Conservation (phyloP, 176 grass and related monocot genomes). For the Oryza brachyantha region DNA sequence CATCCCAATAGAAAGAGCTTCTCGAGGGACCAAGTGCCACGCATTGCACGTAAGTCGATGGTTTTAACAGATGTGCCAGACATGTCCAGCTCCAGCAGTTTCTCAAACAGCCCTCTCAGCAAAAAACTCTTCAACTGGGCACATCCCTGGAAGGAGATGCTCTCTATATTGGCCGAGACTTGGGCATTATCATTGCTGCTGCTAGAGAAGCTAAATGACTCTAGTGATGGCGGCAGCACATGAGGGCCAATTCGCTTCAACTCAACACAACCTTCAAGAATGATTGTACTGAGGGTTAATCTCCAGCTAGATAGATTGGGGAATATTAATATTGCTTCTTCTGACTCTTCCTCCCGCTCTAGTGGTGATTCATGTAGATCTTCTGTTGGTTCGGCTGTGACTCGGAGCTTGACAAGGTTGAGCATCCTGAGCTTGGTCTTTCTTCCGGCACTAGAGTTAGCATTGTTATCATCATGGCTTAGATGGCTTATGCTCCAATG, state of each 20-base stretch:
- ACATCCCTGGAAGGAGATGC: not conserved
- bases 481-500: not conserved
- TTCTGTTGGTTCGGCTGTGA: not conserved
- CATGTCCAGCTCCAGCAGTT: not conserved
- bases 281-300: not conserved
- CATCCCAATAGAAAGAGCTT: constrained; percentile 13
- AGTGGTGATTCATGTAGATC: not conserved
- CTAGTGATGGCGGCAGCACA: not conserved
- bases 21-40: not conserved
- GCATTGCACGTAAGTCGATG: not conserved
- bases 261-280: not conserved
- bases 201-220: constrained; percentile 1
- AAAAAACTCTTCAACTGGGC: not conserved
- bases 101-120: not conserved
- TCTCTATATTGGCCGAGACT: not conserved
- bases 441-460: no score
- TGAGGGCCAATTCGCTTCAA: not conserved
- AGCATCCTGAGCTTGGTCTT: no score
- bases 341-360: no score
- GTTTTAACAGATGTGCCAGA: not conserved
- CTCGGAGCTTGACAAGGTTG: constrained; percentile 14
- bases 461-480: accelerated
- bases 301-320: not conserved
- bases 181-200: not conserved
- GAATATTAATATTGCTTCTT: not conserved